A percentile compares a stretch with the other conserved stretches of the same genome.
Evolutionary conservation across 176 grass and related monocot species (phyloP).

Genomic region (Phoenix dactylifera): DNA sequence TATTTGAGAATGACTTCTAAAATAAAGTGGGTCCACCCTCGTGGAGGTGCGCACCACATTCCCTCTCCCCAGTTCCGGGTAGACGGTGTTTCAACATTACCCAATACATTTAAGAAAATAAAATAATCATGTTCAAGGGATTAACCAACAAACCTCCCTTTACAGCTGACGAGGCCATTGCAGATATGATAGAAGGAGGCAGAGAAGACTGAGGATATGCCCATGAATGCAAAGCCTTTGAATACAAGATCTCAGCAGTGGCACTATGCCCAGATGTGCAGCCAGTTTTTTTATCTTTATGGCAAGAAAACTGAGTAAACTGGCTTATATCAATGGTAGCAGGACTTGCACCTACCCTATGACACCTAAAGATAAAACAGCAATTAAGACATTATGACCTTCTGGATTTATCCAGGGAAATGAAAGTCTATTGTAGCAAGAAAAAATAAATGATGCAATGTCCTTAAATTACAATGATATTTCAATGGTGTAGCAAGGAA

Average conservation of each 20-base stretch:
- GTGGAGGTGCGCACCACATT: no score
- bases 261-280: conserved; percentile 10
- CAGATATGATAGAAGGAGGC: conserved; percentile 53
- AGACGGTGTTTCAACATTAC: no score
- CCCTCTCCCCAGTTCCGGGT: no score
- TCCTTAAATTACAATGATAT: no score
- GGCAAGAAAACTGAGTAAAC: conserved; percentile 25
- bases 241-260: conserved; percentile 40
- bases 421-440: no score
- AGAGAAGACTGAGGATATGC: conserved; percentile 70
- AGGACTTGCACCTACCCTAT: conserved; percentile 40
- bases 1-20: conserved; percentile 9
- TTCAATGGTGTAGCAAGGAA: no score
- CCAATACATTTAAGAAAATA: no score
- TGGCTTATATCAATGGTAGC: conserved; percentile 23
- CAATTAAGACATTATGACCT: background rate
- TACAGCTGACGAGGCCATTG: conserved; percentile 52
- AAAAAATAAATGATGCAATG: no score
- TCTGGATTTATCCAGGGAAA: no score
- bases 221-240: conserved; percentile 70
- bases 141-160: conserved; percentile 50
- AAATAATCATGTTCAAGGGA: no score
- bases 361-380: conserved; percentile 53
- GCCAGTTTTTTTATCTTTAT: conserved; percentile 25
- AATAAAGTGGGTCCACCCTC: background rate